These are phyloP conservation scores for Musa balbisiana DNA, from an alignment of 202 grass and related monocot genomes.

Conservation along the genomic window DNA sequence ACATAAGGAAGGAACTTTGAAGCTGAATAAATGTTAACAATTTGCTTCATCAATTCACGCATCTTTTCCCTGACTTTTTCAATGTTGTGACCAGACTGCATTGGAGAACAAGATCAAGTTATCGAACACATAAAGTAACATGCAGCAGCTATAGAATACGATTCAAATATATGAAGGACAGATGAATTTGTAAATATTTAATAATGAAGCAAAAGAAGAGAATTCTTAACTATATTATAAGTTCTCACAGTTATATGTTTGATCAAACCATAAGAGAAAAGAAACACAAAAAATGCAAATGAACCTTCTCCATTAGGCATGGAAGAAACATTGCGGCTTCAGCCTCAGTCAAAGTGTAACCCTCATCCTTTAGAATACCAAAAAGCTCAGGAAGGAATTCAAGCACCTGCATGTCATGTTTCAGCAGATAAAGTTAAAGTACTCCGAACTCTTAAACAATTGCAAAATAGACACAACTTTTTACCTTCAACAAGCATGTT, in stretches of 20 bases:
- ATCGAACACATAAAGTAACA: neutral
- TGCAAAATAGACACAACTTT: slow-evolving; percentile 1
- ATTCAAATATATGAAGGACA: slow-evolving; percentile 34
- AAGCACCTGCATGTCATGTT: slow-evolving; percentile 51
- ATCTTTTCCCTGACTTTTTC: slow-evolving; percentile 94
- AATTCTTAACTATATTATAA: neutral
- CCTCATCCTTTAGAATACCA: slow-evolving; percentile 76
- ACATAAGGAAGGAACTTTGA: slow-evolving; percentile 79
- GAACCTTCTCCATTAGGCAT: slow-evolving; percentile 86
- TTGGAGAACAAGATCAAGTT: slow-evolving; percentile 14
- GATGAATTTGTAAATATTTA: neutral
- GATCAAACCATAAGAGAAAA: neutral
- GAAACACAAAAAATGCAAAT: neutral
- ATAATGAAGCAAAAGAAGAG: neutral
- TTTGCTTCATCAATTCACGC: slow-evolving; percentile 93
- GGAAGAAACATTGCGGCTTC: slow-evolving; percentile 94
- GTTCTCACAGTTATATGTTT: neutral
- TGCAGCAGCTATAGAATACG: slow-evolving; percentile 32
- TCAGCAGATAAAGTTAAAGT: neutral
- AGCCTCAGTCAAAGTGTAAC: slow-evolving; percentile 77
- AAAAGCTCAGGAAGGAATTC: slow-evolving; percentile 97
- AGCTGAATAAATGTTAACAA: slow-evolving; percentile 75
- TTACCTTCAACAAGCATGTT: slow-evolving; percentile 95
- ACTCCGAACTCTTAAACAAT: slow-evolving; percentile 12
- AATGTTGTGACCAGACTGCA: slow-evolving; percentile 97